A percentile compares a stretch with the other conserved stretches of the same genome.
Conservation (phyloP, 2,329 filamentous ascomycete species). For the Zymoseptoria pseudotritici region DNA sequence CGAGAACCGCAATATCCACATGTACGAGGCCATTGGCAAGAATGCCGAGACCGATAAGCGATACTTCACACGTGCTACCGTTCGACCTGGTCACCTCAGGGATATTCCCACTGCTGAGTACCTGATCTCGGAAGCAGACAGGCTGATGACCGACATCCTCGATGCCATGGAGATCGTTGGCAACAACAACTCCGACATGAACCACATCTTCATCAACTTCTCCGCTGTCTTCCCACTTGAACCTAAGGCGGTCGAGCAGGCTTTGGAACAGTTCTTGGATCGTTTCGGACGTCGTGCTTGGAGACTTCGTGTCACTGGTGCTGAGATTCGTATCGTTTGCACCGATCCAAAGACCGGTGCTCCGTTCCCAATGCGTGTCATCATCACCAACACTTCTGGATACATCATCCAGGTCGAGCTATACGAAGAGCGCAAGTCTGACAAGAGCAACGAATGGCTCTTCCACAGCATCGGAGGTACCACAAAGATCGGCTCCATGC, state of each 20-base stretch:
- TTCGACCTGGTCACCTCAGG: slow-evolving; percentile 84
- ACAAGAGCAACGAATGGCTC: slow-evolving; percentile 88
- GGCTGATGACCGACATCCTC: slow-evolving; percentile 94
- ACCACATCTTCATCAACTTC: slow-evolving; percentile 99
- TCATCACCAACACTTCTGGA: slow-evolving; percentile 96
- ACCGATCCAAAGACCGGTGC: slow-evolving; percentile 77
- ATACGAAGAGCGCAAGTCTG: slow-evolving; percentile 94
- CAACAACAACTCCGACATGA: slow-evolving; percentile 98
- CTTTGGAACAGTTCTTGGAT: slow-evolving; percentile 89
- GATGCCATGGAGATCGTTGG: slow-evolving; percentile 97
- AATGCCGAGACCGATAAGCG: slow-evolving; percentile 93
- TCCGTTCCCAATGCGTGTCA: slow-evolving; percentile 86
- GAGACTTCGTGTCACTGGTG: slow-evolving; percentile 92
- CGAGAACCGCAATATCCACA: slow-evolving; percentile 97
- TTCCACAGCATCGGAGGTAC: slow-evolving; percentile 97
- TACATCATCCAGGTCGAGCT: slow-evolving; percentile 97
- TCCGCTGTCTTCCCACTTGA: slow-evolving; percentile 90
- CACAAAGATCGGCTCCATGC: slow-evolving; percentile 91
- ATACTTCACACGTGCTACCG: slow-evolving; percentile 95
- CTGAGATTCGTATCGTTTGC: slow-evolving; percentile 97
- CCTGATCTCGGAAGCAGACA: slow-evolving; percentile 92
- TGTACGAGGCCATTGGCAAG: slow-evolving; percentile 95
- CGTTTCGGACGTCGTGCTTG: slow-evolving; percentile 91
- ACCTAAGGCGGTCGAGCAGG: slow-evolving; percentile 83
- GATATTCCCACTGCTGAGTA: slow-evolving; percentile 99